A percentile compares a stretch with the other conserved stretches of the same genome.
Evolutionary conservation across 805 yeast genomes (phyloP).

Genomic region (Candida sakaeoensis): DNA sequence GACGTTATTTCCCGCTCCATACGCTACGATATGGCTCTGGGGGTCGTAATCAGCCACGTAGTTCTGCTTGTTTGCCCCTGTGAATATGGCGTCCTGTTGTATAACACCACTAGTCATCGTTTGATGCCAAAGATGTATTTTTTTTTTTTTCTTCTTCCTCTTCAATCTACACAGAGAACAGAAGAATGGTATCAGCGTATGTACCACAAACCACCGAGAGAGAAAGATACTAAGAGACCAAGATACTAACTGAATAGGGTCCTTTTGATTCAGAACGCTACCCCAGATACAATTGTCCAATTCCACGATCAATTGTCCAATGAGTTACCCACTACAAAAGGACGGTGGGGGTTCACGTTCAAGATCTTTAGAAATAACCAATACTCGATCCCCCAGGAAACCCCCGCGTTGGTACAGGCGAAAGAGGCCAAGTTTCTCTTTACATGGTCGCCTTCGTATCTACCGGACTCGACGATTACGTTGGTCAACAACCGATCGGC

Average conservation of each 20-base stretch:
- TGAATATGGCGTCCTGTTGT: slow-evolving; percentile 53
- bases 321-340: slow-evolving; percentile 57
- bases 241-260: slow-evolving; percentile 22
- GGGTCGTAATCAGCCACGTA: slow-evolving; percentile 52
- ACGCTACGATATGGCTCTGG: slow-evolving; percentile 48
- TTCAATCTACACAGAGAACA: background rate
- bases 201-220: slow-evolving; percentile 12
- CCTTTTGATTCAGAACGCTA: slow-evolving; percentile 34
- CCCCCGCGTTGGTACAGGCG: slow-evolving; percentile 22
- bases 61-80: slow-evolving; percentile 70
- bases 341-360: slow-evolving; percentile 66
- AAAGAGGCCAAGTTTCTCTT: slow-evolving; percentile 45
- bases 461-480: slow-evolving; percentile 44
- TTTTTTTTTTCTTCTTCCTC: background rate
- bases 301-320: slow-evolving; percentile 71
- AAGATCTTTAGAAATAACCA: slow-evolving; percentile 66
- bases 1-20: slow-evolving; percentile 63
- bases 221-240: background rate
- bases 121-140: background rate
- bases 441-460: slow-evolving; percentile 49
- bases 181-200: slow-evolving; percentile 36
- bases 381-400: slow-evolving; percentile 42
- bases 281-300: slow-evolving; percentile 59
- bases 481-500: slow-evolving; percentile 42
- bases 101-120: slow-evolving; percentile 2